Evolutionary conservation across 768 basidiomycete species (phyloP), one percentile per base, ranked within the genome.

Genomic region (Tephrocybe sp.): DNA sequence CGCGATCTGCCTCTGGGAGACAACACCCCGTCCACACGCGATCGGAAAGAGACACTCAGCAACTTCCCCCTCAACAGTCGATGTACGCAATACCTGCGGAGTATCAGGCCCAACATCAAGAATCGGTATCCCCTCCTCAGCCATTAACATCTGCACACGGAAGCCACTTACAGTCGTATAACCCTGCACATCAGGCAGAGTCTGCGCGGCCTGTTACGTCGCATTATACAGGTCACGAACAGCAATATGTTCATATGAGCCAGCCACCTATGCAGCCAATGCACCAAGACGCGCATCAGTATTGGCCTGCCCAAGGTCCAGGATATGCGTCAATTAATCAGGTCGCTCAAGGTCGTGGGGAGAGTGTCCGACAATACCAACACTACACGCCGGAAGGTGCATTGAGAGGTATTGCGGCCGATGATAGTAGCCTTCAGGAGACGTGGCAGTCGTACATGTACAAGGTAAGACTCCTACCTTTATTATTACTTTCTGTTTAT

Each of bases 381-480:
- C 71, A 74, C 28, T 80, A 82, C 53, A 74, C 79, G 0, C 77
- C 77, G 4, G 72, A 72, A 15, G 71, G 61, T 34, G 76, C 73
- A 9, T 59, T 77, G 55, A 65, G 67, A 12, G 77, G 75, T 0
- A 74, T 78, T 44, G 76, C 75, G 8, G 76, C 76, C 25, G 80
- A 82, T 45, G 82, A 83, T 60, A 68, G 71, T 42, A 73, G 77
- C 39, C 56, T 86, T 47, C 80, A 83, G 64, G 85, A 86, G 65
- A 85, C 84, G 9, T 88, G 86, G 86, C 76, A 78, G 61, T 73
- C 78, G 49, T 88, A 84, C 68, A 80, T 85, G 73, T 73, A 77
- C 51, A 81, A 81, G 58, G 75, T 82, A n/a, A n/a, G n/a, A n/a
- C n/a, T n/a, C n/a, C 4, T 27, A 25, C 1, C 16, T 24, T 32